Conservation (phyloP, 1,284 basidiomycete genomes). For the Sporisorium reilianum region DNA sequence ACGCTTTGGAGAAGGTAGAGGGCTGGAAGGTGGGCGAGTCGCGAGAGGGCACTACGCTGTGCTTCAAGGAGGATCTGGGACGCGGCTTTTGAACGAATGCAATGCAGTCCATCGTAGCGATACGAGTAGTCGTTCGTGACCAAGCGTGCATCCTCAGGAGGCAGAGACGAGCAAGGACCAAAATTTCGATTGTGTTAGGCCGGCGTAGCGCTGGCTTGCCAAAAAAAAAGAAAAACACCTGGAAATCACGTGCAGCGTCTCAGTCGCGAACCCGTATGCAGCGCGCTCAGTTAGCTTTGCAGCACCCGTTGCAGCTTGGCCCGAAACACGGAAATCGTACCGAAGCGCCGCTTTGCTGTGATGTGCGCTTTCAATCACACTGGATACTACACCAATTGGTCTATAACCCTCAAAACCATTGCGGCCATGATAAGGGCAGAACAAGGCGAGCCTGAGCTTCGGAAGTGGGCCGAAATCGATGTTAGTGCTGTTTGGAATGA, state of each 20-base stretch:
- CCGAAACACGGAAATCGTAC: neutral
- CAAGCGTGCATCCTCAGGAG: neutral
- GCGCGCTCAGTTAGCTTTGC: slow-evolving; percentile 32
- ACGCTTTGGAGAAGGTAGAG: neutral
- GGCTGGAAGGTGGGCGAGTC: slow-evolving; percentile 53
- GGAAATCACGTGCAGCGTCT: slow-evolving; percentile 34
- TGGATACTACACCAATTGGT: neutral
- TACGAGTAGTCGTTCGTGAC: too few relatives aligned
- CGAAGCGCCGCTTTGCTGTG: neutral
- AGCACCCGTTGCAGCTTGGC: slow-evolving; percentile 22
- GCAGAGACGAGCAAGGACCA: neutral
- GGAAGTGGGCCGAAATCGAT: too few relatives aligned
- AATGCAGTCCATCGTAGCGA: too few relatives aligned
- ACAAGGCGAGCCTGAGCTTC: neutral
- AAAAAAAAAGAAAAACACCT: neutral
- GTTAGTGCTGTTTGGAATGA: slow-evolving; percentile 15
- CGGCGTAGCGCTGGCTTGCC: neutral
- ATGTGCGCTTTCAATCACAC: neutral
- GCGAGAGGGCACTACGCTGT: slow-evolving; percentile 48
- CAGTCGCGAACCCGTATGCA: slow-evolving; percentile 31
- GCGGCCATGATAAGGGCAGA: neutral
- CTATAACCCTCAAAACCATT: too few relatives aligned
- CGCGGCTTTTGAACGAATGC: slow-evolving; percentile 26
- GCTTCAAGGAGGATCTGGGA: slow-evolving; percentile 52
- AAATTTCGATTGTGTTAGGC: slow-evolving; percentile 4